Conservation (phyloP, 2,329 filamentous ascomycete species). For the Penicillium sp. region DNA sequence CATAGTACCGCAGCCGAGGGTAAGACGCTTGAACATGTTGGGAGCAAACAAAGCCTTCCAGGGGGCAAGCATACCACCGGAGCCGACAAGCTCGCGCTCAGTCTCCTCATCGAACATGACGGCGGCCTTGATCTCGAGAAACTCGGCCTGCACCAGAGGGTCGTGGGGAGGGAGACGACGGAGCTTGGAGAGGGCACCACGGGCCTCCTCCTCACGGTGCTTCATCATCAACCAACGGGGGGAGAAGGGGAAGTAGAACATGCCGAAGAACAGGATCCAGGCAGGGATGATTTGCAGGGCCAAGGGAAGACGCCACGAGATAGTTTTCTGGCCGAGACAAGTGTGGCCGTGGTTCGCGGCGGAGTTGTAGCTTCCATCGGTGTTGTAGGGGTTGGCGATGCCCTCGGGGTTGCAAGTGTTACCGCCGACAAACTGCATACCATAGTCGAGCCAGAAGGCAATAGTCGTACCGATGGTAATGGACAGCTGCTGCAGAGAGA, state of each 20-base stretch:
- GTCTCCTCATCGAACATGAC: slow-evolving; percentile 75
- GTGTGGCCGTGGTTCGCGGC: slow-evolving; percentile 68
- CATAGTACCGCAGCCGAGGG: slow-evolving; percentile 34
- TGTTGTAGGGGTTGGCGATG: slow-evolving; percentile 12
- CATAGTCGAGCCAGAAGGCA: slow-evolving; percentile 59
- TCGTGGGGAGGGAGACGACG: slow-evolving; percentile 64
- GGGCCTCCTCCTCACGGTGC: slow-evolving; percentile 68
- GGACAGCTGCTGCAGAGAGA: slow-evolving; percentile 66
- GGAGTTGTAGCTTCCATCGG: slow-evolving; percentile 57
- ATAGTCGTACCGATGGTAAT: slow-evolving; percentile 60
- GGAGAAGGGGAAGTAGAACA: slow-evolving; percentile 80
- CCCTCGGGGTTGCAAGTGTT: slow-evolving; percentile 12
- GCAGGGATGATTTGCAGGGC: slow-evolving; percentile 63
- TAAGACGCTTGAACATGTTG: slow-evolving; percentile 32
- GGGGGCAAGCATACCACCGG: slow-evolving; percentile 22
- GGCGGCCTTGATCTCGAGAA: slow-evolving; percentile 80
- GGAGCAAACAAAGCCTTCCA: slow-evolving; percentile 33
- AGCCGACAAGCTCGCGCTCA: slow-evolving; percentile 52
- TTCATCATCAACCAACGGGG: slow-evolving; percentile 76
- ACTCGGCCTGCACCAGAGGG: slow-evolving; percentile 72
- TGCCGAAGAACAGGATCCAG: slow-evolving; percentile 66
- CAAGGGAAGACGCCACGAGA: slow-evolving; percentile 52
- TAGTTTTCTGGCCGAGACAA: slow-evolving; percentile 60
- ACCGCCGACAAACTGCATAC: slow-evolving; percentile 54
- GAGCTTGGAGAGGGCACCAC: slow-evolving; percentile 63